Conservation (phyloP, 768 basidiomycete genomes). For the Mycena kentingensis region DNA sequence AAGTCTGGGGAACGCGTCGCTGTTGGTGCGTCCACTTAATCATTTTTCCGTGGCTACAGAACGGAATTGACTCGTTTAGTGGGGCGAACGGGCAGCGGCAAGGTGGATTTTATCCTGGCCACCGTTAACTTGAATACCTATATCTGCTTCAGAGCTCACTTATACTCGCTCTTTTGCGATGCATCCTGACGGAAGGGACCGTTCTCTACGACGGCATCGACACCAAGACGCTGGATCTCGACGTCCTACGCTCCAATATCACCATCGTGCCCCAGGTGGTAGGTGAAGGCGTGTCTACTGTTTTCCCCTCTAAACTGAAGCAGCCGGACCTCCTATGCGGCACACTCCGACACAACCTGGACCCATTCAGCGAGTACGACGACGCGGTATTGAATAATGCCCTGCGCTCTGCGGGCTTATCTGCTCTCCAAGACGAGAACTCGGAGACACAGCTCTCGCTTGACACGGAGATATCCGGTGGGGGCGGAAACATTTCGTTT, state of each 20-base stretch:
- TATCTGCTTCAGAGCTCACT: conserved; percentile 45
- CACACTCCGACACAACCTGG: conserved; percentile 63
- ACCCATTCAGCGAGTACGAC: conserved; percentile 72
- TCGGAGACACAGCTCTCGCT: conserved; percentile 43
- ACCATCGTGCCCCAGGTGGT: conserved; percentile 46
- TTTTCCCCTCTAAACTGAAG: too few species aligned
- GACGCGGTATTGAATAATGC: conserved; percentile 67
- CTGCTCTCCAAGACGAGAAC: conserved; percentile 42
- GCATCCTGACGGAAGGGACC: conserved; percentile 51
- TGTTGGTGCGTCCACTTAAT: conserved; percentile 33
- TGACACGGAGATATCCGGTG: conserved; percentile 59
- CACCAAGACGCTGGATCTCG: conserved; percentile 44
- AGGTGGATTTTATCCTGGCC: too few species aligned
- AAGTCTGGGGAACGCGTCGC: conserved; percentile 50
- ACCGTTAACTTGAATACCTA: too few species aligned
- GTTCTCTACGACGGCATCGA: conserved; percentile 47
- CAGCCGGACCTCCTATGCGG: conserved; percentile 52
- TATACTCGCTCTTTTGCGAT: conserved; percentile 49
- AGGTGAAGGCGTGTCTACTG: conserved; percentile 2
- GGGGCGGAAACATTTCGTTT: conserved; percentile 70
- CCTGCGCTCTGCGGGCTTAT: conserved; percentile 52
- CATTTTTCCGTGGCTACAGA: background rate
- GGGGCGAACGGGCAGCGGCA: conserved; percentile 62
- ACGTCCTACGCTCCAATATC: conserved; percentile 46
- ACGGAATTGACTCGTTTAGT: conserved; percentile 39